Evolutionary conservation across 2,329 filamentous ascomycete genomes (phyloP), one percentile per base, ranked within the genome.

Genomic region (Aspergillus sclerotialis): DNA sequence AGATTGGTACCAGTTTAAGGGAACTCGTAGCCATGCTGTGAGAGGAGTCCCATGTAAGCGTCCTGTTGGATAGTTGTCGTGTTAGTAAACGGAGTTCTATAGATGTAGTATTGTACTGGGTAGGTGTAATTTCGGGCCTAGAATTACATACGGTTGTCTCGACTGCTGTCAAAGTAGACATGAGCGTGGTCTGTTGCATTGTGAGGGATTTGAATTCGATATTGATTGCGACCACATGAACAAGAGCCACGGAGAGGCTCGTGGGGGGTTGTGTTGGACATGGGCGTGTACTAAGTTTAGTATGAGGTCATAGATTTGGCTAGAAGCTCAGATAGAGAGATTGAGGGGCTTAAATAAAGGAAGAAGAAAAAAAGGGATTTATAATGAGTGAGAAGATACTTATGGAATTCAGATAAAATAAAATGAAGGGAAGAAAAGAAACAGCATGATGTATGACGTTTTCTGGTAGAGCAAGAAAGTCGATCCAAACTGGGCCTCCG

Each of bases 151-250:
- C 88, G 78, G 50, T 85, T 83, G 25, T 72, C 67, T 36, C 71
- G 68, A 39, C 77, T 75, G 24, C 80, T 78, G 60, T 87, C 82
- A 56, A 94, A 92, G 42, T 87, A 75, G 14, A 93, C 77, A 46
- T 79, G 73, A 11, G 80, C 78, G 32, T 72, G 63, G 21, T 77
- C 65, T 25, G 66, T 61, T 26, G 73, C 67, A 47, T 70, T 62
- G 13, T 68, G 58, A 2, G 87, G 87, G 15, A 90, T 71, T 29
- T 76, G 64, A 46, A 94, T 78, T 38, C 79, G 71, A 64, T 94
- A 94, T 54, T 80, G 74, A 54, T 92, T 94, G 41, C 89, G 78
- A 37, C 88, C 87, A 60, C 89, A 95, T 34, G 82, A 80, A 67
- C 89, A 94, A 44, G 80, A 76, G 50, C 88, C 88, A 44, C 75